Base-by-base conservation (phyloP, 192 early-diverging fungal genomes). In the Coemansia biformis region DNA sequence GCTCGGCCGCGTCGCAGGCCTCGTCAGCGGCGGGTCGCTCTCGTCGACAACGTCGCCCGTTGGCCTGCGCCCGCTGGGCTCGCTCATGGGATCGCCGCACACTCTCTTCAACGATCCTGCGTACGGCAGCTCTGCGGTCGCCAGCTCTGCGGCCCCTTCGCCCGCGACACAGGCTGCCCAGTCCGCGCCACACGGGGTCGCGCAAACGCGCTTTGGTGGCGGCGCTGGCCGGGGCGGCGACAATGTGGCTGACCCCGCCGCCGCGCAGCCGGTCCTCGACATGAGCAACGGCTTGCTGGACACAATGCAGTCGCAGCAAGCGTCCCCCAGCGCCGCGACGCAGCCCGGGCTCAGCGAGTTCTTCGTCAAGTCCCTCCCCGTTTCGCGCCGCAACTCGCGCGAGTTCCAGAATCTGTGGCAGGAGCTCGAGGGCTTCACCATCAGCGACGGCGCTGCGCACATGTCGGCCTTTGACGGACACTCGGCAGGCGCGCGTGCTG, bases 341-440 rank as follows among this genome's bases (percentile, higher is more conserved):
- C 56, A 63, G 18, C 39, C 51, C 5, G 51, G 54, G 0, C 53
- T 65, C 30, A 57, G 43, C 13, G 74, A 70, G 34, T 63, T 77
- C 29, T 66, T 58, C 52, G 63, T 77, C 28, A 77, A 78, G 36
- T 88, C 86, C 34, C 70, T 85, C 8, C 83, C 86, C 13, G 75
- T 66, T 9, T 86, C 86, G 15, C 75, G 84, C 31, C 83, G 84
- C 63, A 88, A 85, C 57, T 88, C 86, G 33, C 76, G 76, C 23
- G 82, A 85, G 50, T 78, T 79, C 42, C 66, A 65, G 48, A 59
- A 59, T 22, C 50, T 77, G 34, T 66, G 67, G 63, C 66, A 71
- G 29, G 76, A 76, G 46, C 48, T 74, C 21, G 67, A 72, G 43
- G 69, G 64, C 13, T 63, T 78, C 13, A 53, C 54, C 1, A 59